A percentile compares a stretch with the other conserved stretches of the same genome.
These are phyloP conservation scores for Trichophyton equinum DNA, from an alignment of 2,329 filamentous ascomycete species.

Conservation along the genomic window DNA sequence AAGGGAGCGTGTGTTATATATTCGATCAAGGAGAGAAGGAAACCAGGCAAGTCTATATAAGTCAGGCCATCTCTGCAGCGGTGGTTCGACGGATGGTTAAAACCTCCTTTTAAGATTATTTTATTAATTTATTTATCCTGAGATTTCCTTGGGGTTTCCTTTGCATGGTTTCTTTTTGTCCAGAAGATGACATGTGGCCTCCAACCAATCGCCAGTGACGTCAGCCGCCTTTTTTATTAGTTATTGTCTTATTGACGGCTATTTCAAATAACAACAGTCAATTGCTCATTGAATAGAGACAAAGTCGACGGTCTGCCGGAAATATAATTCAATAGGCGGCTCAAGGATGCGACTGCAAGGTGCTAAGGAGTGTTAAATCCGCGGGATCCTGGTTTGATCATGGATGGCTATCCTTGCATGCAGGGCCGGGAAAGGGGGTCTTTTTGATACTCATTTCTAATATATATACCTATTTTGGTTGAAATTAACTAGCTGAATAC, in stretches of 20 bases:
- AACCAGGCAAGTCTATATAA: background rate
- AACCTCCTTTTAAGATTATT: background rate
- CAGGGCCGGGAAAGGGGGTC: background rate
- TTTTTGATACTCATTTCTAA: too few species aligned
- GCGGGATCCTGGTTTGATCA: background rate
- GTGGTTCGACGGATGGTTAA: background rate
- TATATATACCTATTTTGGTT: background rate
- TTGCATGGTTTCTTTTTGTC: background rate
- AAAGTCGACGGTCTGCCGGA: background rate
- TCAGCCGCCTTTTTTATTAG: background rate
- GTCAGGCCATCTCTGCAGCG: background rate
- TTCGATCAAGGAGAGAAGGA: background rate
- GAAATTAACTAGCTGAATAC: background rate
- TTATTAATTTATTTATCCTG: background rate
- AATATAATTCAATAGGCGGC: background rate
- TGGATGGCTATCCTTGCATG: background rate
- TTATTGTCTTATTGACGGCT: background rate
- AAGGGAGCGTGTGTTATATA: background rate
- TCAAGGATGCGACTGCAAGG: background rate
- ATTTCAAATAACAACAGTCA: too few species aligned
- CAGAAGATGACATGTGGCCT: conserved; percentile 8
- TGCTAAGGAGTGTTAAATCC: background rate
- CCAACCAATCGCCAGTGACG: conserved; percentile 2
- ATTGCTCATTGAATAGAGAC: too few species aligned
- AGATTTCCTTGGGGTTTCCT: background rate